Conservation (phyloP, 2,329 filamentous ascomycete species). For the Penicillium frequentans region DNA sequence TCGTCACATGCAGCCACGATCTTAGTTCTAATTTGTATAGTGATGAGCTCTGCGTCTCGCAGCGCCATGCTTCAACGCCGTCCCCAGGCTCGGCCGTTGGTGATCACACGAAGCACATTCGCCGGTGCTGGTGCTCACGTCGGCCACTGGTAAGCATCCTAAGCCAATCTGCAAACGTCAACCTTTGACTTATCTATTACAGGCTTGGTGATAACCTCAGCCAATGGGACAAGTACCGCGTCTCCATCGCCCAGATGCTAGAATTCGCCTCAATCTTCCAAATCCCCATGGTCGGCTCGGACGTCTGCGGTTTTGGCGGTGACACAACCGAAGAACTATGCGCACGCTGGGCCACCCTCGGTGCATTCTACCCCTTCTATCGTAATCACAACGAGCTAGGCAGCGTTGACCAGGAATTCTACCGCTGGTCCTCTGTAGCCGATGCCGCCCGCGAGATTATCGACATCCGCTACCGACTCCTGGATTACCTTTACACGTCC, state of each 20-base stretch:
- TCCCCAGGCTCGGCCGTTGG: slow-evolving; percentile 63
- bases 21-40: neutral
- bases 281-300: slow-evolving; percentile 66
- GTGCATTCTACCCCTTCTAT: slow-evolving; percentile 74
- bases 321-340: slow-evolving; percentile 69
- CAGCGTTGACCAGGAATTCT: slow-evolving; percentile 67
- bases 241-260: slow-evolving; percentile 60
- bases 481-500: slow-evolving; percentile 78
- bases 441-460: slow-evolving; percentile 68
- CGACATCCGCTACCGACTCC: slow-evolving; percentile 69
- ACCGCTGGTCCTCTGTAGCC: slow-evolving; percentile 65
- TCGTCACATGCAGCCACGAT: neutral
- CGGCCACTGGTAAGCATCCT: slow-evolving; percentile 50
- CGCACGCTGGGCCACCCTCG: slow-evolving; percentile 72
- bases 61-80: slow-evolving; percentile 66
- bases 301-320: slow-evolving; percentile 74
- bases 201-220: slow-evolving; percentile 62
- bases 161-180: slow-evolving; percentile 20
- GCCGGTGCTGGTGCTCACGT: slow-evolving; percentile 65
- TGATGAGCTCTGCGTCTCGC: slow-evolving; percentile 70
- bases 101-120: slow-evolving; percentile 76
- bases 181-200: neutral
- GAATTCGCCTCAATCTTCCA: slow-evolving; percentile 66
- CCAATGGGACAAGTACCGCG: slow-evolving; percentile 59
- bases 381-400: slow-evolving; percentile 66